Base-by-base conservation (phyloP, 352 stramenopile genomes). In the Pythium guiyangense region DNA sequence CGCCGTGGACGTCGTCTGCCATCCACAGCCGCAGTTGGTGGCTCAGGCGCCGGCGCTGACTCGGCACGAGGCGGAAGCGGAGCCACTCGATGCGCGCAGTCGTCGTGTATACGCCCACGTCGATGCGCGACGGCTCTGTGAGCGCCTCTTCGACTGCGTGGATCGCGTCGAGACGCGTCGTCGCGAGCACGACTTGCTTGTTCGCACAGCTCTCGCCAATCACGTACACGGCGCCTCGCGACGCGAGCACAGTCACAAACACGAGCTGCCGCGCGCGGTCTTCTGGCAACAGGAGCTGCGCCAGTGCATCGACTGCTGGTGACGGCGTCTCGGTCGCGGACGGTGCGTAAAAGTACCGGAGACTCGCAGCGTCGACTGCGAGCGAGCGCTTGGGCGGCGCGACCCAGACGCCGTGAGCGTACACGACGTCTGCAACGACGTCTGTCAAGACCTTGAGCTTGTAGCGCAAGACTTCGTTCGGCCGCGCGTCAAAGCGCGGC, bases 401-500 rank as follows among this genome's bases (percentile, higher is more conserved):
- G 3, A 88, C 54, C 74, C 81, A 94, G 25, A 84, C 45, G 3
- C 79, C 84, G 54, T 89, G 79, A 18, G 82, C 84, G 42, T 81
- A 84, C 31, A 84, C 66, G 6, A 94, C 70, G 45, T 64, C 67
- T 9, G 70, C 73, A 6, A 77, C 66, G 1, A 71, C 69, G 49
- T 90, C 71, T 5, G 66, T 64, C 2, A 92, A 44, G 10, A 90
- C 77, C 59, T 92, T 88, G 49, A 94, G 62, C 57, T 89, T 90
- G 63, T 88, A 90, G 12, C 84, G 82, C 25, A 90, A 64, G 11
- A 88, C 51, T 34, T 90, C 82, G 54, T 94, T 91, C 11, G 74
- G 75, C 17, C 63, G 59, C 3, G 78, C 74, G 47, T 82, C 67
- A 50, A 90, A 85, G 0, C 58, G 63, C 3, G 63, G 49, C 31